Conservation (phyloP, 495 filamentous ascomycete genomes). For the Annulohypoxylon nitens region DNA sequence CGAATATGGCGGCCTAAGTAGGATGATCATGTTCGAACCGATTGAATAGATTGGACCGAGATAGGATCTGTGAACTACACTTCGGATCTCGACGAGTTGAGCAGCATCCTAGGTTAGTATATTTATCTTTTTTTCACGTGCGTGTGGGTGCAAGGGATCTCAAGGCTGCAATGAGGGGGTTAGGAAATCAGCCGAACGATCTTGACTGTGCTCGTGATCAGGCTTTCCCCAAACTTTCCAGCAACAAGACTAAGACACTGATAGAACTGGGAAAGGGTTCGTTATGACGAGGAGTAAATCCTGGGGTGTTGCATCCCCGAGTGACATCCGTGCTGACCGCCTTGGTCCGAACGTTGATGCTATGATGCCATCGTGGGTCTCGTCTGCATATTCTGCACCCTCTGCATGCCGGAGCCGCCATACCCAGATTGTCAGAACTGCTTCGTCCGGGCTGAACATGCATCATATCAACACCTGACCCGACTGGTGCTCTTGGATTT, state of each 20-base stretch:
- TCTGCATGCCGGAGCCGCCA: slow-evolving; percentile 40
- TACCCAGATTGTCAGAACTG: slow-evolving; percentile 13
- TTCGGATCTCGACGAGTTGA: not conserved
- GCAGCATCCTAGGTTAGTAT: slow-evolving; percentile 16
- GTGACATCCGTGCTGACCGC: slow-evolving; percentile 46
- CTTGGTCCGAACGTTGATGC: slow-evolving; percentile 27
- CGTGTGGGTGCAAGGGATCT: slow-evolving; percentile 18
- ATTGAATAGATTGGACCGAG: slow-evolving; percentile 9
- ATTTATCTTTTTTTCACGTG: slow-evolving; percentile 38
- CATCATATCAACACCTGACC: slow-evolving; percentile 40
- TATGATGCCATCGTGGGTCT: slow-evolving; percentile 50
- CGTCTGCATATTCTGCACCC: slow-evolving; percentile 24
- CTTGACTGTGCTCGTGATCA: slow-evolving; percentile 36
- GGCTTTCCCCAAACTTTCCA: slow-evolving; percentile 32
- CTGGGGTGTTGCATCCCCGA: slow-evolving; percentile 48
- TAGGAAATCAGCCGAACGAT: slow-evolving; percentile 36
- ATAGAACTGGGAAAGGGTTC: slow-evolving; percentile 48
- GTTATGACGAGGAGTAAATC: slow-evolving; percentile 30
- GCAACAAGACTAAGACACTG: slow-evolving; percentile 28
- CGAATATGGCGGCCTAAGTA: not conserved
- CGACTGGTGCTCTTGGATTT: slow-evolving; percentile 25
- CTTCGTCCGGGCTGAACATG: slow-evolving; percentile 25
- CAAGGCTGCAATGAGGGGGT: slow-evolving; percentile 26
- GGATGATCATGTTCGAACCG: not conserved
- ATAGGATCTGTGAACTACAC: slow-evolving; percentile 13